These are phyloP conservation scores for Senna siamea DNA, from an alignment of 306 rosid species.

Conservation along the genomic window DNA sequence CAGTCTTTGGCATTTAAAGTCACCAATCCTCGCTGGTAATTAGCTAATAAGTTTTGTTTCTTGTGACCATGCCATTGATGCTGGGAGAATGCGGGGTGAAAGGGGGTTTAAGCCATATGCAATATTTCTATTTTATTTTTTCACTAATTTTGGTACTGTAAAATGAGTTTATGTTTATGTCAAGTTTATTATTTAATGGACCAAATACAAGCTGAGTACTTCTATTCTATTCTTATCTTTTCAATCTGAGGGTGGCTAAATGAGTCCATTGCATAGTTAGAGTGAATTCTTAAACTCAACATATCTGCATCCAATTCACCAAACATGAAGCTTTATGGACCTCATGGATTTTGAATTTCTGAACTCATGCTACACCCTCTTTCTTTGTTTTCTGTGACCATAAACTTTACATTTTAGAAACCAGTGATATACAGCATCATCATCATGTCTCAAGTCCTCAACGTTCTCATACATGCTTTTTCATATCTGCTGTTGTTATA, in stretches of 20 bases:
- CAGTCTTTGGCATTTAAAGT: conserved; percentile 67
- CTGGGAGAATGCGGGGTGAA: not conserved
- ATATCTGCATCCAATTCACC: too few relatives aligned
- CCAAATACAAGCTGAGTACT: too few relatives aligned
- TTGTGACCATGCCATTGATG: not conserved
- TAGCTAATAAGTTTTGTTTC: not conserved
- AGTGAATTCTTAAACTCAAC: too few relatives aligned
- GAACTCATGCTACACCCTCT: not conserved
- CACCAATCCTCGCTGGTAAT: conserved; percentile 56
- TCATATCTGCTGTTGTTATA: conserved; percentile 38
- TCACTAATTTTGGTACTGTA: too few relatives aligned
- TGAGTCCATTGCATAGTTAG: too few relatives aligned
- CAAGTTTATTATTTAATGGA: not conserved
- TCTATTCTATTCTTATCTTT: too few relatives aligned
- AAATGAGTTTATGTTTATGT: too few relatives aligned
- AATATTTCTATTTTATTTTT: not conserved
- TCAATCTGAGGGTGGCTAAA: too few relatives aligned
- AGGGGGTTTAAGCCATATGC: not conserved
- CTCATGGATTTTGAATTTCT: not conserved
- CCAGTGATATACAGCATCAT: conserved; percentile 17
- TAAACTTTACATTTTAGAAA: conserved; percentile 11
- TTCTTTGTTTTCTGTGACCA: conserved; percentile 2
- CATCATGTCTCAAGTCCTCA: conserved; percentile 20
- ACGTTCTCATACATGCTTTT: conserved; percentile 28
- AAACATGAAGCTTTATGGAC: not conserved